Conservation (phyloP, 441 rosid genomes). For the Populus tomentosa region DNA sequence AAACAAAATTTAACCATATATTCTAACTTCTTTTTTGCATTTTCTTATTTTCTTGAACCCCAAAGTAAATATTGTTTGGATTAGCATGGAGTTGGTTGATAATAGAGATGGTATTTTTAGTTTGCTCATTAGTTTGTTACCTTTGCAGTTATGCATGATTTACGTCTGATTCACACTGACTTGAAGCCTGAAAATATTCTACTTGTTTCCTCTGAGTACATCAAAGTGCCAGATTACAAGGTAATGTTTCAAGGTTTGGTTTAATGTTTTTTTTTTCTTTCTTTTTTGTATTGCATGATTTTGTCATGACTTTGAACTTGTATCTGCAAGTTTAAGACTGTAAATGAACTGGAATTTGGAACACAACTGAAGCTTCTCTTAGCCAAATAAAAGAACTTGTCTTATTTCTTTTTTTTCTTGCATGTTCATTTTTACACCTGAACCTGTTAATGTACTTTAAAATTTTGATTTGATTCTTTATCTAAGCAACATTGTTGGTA, state of each 20-base stretch:
- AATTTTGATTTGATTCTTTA: background rate
- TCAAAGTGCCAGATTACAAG: conserved; percentile 85
- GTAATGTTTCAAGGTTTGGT: conserved; percentile 32
- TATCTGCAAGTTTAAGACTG: background rate
- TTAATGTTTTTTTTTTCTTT: background rate
- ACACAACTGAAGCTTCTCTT: background rate
- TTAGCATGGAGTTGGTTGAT: conserved; percentile 7
- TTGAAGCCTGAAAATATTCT: conserved; percentile 95
- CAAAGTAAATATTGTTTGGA: conserved; percentile 16
- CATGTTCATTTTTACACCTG: background rate
- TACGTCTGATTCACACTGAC: conserved; percentile 84
- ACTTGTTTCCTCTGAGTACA: conserved; percentile 74
- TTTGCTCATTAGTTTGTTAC: conserved; percentile 13
- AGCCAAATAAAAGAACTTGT: background rate
- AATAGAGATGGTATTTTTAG: conserved; percentile 1
- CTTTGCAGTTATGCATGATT: conserved; percentile 85
- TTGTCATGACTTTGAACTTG: background rate
- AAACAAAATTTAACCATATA: conserved; percentile 9
- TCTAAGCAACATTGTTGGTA: background rate
- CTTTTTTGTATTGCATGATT: conserved; percentile 5
- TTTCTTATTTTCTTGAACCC: conserved; percentile 1
- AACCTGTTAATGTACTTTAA: background rate
- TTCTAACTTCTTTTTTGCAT: conserved; percentile 8
- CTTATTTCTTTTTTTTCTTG: background rate
- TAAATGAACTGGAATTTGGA: background rate